Base-by-base conservation (phyloP, 441 rosid genomes). In the Adansonia madagascariensis region DNA sequence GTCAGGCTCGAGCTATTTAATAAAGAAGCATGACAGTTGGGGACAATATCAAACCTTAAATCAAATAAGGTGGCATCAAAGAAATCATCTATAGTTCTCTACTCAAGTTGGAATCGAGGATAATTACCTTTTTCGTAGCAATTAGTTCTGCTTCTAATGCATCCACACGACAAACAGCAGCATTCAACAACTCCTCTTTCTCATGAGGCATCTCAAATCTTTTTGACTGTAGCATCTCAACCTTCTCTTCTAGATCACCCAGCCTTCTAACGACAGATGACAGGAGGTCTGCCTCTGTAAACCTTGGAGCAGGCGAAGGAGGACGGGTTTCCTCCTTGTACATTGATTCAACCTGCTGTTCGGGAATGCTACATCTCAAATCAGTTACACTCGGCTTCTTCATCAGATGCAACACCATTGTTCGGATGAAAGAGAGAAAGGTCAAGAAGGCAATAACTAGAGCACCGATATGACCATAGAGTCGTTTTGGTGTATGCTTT, bases 121-220 rank as follows among this genome's bases (percentile, higher is more conserved):
- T 53, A 22, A 57, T 31, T 75, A 90, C 95, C 93, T 88, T 88
- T 84, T 90, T 89, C 4, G 95, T 91, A 22, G 95, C 82, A 64
- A 89, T 86, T 46, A 91, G 87, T 82, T 88, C 95, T 79, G 92
- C 90, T 88, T 91, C 95, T 80, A 90, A 85, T 9, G 88, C 93
- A 80, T 89, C 89, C 69, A 91, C 92, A 2, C 92, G 92, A 81
- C 80, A 90, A 66, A 89, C 91, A 84, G 93, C 92, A 82, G 89
- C 89, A 78, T 86, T 84, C 79, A 91, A 85, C 86, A 91, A 79
- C 84, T 89, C 92, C 82, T 84, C 93, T 86, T 91, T 91, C 87
- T 88, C 91, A 57, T 41, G 83, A 62, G 93, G 92, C 93, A 91
- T 87, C 81, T 84, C 86, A 61, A 81, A 83, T 71, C 89, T 86